Conservation (phyloP, 345 rosid species). For the Eucalyptus rudis region DNA sequence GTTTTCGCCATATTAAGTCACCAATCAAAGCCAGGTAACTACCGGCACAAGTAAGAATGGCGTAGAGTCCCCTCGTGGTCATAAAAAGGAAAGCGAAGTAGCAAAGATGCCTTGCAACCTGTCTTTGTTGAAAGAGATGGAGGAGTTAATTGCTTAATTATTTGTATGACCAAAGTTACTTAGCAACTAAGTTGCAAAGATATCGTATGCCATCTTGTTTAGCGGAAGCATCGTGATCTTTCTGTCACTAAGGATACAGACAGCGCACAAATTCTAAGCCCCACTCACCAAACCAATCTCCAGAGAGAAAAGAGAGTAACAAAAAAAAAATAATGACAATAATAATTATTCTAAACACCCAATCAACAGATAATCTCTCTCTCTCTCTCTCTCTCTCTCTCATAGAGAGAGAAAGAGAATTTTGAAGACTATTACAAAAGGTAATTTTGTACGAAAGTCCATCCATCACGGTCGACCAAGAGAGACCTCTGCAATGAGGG, state of each 20-base stretch:
- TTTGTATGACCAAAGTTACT: not conserved
- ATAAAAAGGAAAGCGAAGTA: not conserved
- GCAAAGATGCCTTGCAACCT: not conserved
- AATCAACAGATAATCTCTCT: not conserved
- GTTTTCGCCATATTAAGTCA: not conserved
- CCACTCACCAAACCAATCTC: not conserved
- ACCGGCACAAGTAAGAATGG: not conserved
- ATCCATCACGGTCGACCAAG: not conserved
- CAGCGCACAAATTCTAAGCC: not conserved
- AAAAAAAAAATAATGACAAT: too few species aligned
- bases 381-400: too few species aligned
- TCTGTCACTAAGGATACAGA: not conserved
- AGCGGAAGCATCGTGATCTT: not conserved
- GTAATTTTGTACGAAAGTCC: not conserved
- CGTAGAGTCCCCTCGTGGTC: not conserved
- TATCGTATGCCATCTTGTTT: not conserved
- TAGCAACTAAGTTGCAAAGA: not conserved
- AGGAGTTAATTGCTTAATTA: not conserved
- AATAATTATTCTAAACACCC: not conserved
- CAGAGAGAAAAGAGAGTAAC: not conserved
- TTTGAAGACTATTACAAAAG: not conserved
- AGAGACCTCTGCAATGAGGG: not conserved
- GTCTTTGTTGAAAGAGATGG: not conserved
- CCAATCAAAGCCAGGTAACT: not conserved
- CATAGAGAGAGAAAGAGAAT: not conserved